A percentile compares a stretch with the other conserved stretches of the same genome.
Evolutionary conservation across 2,329 filamentous ascomycete genomes (phyloP).

Genomic region (Arthroderma sp.): DNA sequence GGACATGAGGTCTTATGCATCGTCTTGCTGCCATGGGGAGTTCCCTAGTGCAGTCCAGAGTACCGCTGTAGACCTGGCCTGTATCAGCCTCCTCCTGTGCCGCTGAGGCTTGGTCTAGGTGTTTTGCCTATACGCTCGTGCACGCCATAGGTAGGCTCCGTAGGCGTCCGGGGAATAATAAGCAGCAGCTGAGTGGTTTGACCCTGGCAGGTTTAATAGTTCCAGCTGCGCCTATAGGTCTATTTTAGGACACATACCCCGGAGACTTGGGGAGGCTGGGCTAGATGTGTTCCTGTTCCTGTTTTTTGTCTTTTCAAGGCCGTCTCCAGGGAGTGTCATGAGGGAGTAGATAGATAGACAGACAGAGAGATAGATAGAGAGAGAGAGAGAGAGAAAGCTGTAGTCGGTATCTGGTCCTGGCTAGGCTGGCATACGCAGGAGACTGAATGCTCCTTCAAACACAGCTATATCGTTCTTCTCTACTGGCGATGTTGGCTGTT

Average conservation of each 20-base stretch:
- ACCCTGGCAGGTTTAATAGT: neutral
- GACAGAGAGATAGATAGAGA: neutral
- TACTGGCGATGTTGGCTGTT: neutral
- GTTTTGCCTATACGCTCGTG: neutral
- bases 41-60: neutral
- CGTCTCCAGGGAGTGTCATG: neutral
- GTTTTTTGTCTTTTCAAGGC: neutral
- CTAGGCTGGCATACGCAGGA: neutral
- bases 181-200: neutral
- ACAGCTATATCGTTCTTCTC: neutral
- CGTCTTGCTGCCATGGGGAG: neutral
- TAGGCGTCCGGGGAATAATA: slow-evolving; percentile 5
- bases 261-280: neutral
- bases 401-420: neutral
- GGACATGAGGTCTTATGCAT: no score
- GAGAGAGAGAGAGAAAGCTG: neutral
- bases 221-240: neutral
- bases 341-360: neutral
- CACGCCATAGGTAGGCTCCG: neutral
- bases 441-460: neutral
- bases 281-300: neutral
- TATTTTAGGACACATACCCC: neutral
- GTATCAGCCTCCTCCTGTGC: neutral
- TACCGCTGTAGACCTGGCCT: neutral
- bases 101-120: neutral